Evolutionary conservation across 148 eudicot species (phyloP).

Genomic region (Silene conica): DNA sequence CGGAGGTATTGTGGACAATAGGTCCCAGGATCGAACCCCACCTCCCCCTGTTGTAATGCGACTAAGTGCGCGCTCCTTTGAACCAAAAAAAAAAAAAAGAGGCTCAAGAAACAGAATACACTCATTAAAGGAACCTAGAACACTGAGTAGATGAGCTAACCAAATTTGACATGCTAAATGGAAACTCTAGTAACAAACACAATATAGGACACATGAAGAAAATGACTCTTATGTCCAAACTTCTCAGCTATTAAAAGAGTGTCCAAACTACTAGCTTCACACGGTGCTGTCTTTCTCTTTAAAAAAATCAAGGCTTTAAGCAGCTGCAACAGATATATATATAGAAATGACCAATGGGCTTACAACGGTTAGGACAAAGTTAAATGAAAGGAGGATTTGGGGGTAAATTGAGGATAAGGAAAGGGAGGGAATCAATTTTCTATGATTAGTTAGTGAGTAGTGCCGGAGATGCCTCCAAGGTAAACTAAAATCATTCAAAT

Average conservation of each 20-base stretch:
- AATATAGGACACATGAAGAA: no score
- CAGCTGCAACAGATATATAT: not conserved
- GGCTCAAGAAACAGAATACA: not conserved
- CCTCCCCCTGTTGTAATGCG: no score
- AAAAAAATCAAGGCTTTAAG: not conserved
- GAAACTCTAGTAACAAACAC: not conserved
- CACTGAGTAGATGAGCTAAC: not conserved
- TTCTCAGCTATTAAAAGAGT: not conserved
- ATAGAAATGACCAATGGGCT: not conserved
- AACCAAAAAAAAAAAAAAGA: no score
- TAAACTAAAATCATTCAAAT: not conserved
- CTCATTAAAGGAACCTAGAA: not conserved
- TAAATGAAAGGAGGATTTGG: not conserved
- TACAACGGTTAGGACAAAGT: no score
- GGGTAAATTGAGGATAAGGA: not conserved
- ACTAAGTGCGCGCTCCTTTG: no score
- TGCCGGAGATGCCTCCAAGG: not conserved
- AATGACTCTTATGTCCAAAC: not conserved
- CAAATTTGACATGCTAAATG: not conserved
- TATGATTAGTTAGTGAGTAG: no score
- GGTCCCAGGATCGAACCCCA: no score
- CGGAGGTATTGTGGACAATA: no score
- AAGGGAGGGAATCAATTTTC: not conserved
- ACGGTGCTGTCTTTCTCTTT: not conserved
- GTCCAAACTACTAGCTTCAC: not conserved